Conservation (phyloP, 2,329 filamentous ascomycete species). For the Fusarium sp. region DNA sequence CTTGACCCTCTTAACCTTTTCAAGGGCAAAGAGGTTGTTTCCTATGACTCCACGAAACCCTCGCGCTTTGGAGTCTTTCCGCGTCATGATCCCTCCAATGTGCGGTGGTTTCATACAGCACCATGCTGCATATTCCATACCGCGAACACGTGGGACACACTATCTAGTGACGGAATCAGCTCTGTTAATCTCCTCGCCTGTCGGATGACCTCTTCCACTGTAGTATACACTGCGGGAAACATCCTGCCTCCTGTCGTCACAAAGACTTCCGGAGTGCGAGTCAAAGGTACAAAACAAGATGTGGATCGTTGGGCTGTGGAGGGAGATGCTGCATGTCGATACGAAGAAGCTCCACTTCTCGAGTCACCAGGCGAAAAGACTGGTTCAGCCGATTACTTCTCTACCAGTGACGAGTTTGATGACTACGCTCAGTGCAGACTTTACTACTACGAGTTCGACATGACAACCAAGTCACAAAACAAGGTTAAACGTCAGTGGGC, state of each 20-base stretch:
- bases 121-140: conserved; percentile 80
- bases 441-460: conserved; percentile 75
- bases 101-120: conserved; percentile 77
- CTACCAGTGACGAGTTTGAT: conserved; percentile 54
- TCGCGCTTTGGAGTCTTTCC: conserved; percentile 78
- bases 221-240: conserved; percentile 75
- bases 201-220: conserved; percentile 73
- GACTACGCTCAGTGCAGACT: conserved; percentile 76
- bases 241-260: conserved; percentile 54
- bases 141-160: conserved; percentile 75
- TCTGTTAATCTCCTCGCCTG: conserved; percentile 74
- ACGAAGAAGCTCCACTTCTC: neutral
- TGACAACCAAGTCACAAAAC: conserved; percentile 49
- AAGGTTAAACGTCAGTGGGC: conserved; percentile 73
- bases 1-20: conserved; percentile 73
- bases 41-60: conserved; percentile 68
- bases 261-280: accelerated
- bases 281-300: accelerated
- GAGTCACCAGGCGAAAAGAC: neutral
- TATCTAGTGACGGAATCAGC: accelerated
- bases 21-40: conserved; percentile 67
- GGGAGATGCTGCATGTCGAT: neutral
- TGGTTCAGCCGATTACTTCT: accelerated
- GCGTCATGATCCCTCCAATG: conserved; percentile 66
- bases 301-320: neutral